Evolutionary conservation across 495 filamentous ascomycete genomes (phyloP).

Genomic region (Lepidopterella palustris): DNA sequence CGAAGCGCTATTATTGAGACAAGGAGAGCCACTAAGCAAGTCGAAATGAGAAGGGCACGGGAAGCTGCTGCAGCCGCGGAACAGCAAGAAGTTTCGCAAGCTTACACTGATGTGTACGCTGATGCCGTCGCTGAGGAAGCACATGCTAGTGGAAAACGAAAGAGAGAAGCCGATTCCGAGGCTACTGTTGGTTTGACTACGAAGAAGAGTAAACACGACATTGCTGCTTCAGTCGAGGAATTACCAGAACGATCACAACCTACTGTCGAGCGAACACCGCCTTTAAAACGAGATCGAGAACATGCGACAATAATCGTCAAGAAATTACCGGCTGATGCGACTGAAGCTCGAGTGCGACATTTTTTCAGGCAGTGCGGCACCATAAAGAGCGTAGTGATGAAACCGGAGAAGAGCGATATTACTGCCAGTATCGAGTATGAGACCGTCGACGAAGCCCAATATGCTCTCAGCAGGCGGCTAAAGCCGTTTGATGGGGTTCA

Average conservation of each 20-base stretch:
- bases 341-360: slow-evolving; percentile 66
- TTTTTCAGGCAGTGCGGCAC: slow-evolving; percentile 67
- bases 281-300: slow-evolving; percentile 74
- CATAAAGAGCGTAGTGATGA: slow-evolving; percentile 47
- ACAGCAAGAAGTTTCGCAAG: background rate
- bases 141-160: slow-evolving; percentile 25
- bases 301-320: slow-evolving; percentile 76
- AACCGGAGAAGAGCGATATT: slow-evolving; percentile 52
- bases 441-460: slow-evolving; percentile 66
- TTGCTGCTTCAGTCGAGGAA: slow-evolving; percentile 6
- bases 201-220: slow-evolving; percentile 19
- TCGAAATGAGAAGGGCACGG: slow-evolving; percentile 58
- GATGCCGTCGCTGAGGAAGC: background rate
- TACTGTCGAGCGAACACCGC: slow-evolving; percentile 37
- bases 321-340: slow-evolving; percentile 62
- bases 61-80: slow-evolving; percentile 53
- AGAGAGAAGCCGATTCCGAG: slow-evolving; percentile 19
- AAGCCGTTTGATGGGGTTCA: slow-evolving; percentile 64
- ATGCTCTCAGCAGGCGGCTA: slow-evolving; percentile 70
- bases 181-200: slow-evolving; percentile 16
- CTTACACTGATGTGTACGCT: slow-evolving; percentile 26
- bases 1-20: slow-evolving; percentile 63
- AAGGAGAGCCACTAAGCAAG: slow-evolving; percentile 54
- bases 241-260: slow-evolving; percentile 19
- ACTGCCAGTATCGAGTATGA: slow-evolving; percentile 82